These are phyloP conservation scores for Geotrichum phurueaensis DNA, from an alignment of 1,139 yeast species.

Conservation along the genomic window DNA sequence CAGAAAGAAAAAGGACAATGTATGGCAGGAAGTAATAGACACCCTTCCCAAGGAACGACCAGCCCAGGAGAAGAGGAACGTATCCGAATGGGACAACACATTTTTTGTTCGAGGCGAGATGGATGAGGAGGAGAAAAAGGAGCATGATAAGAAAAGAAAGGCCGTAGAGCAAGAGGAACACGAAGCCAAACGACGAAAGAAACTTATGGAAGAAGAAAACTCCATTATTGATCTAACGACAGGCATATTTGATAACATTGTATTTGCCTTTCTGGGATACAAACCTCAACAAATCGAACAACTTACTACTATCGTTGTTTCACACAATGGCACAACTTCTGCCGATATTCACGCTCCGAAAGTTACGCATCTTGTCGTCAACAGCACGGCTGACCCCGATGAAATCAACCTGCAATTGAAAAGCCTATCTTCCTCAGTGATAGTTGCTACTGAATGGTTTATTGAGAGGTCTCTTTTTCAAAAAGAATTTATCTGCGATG, in stretches of 20 bases:
- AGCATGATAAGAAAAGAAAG: not conserved
- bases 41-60: conserved; percentile 10
- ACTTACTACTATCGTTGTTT: conserved; percentile 35
- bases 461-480: conserved; percentile 72
- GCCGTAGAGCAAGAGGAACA: not conserved
- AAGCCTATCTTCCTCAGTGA: conserved; percentile 13
- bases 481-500: conserved; percentile 48
- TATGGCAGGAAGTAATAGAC: conserved; percentile 26
- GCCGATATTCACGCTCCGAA: not conserved
- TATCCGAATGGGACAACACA: conserved; percentile 9
- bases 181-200: not conserved
- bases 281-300: conserved; percentile 23
- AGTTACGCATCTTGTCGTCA: conserved; percentile 26
- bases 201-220: not conserved
- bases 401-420: conserved; percentile 11
- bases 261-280: conserved; percentile 26
- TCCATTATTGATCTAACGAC: not conserved
- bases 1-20: conserved; percentile 20
- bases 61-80: not conserved
- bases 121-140: not conserved
- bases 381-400: conserved; percentile 25
- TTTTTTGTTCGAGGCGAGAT: not conserved
- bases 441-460: conserved; percentile 65
- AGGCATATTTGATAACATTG: conserved; percentile 24
- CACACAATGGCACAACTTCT: conserved; percentile 32